Conservation (phyloP, 805 yeast genomes). For the Candida stauntonica region DNA sequence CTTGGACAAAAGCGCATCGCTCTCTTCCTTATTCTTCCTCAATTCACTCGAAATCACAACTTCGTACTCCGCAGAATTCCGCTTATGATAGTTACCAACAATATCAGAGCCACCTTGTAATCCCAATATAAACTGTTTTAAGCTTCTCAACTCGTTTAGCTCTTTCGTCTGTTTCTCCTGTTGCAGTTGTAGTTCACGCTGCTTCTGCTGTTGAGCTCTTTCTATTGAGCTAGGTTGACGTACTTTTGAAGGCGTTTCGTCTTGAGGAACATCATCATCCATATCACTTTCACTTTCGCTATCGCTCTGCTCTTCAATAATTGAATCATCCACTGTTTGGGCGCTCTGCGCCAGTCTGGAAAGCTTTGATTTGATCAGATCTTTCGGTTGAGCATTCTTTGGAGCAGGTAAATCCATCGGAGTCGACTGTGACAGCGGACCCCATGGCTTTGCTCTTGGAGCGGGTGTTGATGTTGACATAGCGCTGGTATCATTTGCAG, state of each 20-base stretch:
- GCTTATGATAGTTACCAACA: background rate
- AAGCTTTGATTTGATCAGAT: constrained; percentile 23
- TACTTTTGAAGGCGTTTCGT: constrained; percentile 24
- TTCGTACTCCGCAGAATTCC: constrained; percentile 1
- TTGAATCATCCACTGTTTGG: constrained; percentile 7
- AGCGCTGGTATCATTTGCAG: background rate
- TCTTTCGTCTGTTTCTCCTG: constrained; percentile 7
- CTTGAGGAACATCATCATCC: constrained; percentile 8
- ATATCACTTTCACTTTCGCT: constrained; percentile 1
- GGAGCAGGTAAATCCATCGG: constrained; percentile 19
- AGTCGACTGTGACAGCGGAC: constrained; percentile 26
- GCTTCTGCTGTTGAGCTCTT: constrained; percentile 5
- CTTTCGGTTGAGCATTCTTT: constrained; percentile 22
- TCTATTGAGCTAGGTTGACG: constrained; percentile 8
- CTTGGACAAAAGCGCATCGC: background rate
- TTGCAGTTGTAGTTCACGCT: constrained; percentile 1
- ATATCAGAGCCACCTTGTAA: constrained; percentile 13
- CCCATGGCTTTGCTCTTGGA: constrained; percentile 19
- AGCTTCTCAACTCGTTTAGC: constrained; percentile 18
- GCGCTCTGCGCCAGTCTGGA: constrained; percentile 21
- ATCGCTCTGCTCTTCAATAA: constrained; percentile 2
- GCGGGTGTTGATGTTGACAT: constrained; percentile 9
- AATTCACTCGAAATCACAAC: background rate
- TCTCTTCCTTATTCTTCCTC: background rate
- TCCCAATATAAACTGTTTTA: constrained; percentile 14